Evolutionary conservation across 495 filamentous ascomycete genomes (phyloP), one percentile per base, ranked within the genome.

Genomic region (Tetracladium setigerum): DNA sequence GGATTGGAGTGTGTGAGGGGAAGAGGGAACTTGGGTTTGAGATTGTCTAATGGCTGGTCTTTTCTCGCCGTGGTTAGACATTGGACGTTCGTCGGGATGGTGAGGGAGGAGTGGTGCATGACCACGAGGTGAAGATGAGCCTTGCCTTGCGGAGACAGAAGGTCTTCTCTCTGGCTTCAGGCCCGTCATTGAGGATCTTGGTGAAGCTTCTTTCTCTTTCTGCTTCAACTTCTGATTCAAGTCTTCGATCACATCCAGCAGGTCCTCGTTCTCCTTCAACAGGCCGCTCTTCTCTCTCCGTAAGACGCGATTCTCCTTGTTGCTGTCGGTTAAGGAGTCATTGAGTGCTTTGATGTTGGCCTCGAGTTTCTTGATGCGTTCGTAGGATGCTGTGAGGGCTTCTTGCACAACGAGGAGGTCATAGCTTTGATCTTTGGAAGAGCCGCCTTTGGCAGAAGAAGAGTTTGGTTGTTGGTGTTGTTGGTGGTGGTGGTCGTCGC

Each of bases 311-410:
- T 56, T 56, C 40, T 78, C 76, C 65, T 76, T 68, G 46, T 74
- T 69, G 40, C 76, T 72, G 69, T 53, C 30, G 8, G 30, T 14
- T 4, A 46, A 27, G 30, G 37, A 46, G 38, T 35, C 39, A 35
- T 53, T 59, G 16, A 65, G 50, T 40, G 44, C 35, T 14, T 15
- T 22, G 9, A 38, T 53, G 17, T 10, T 11, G 5, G 9, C 38
- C 39, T 38, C 35, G 5, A 48, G 39, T 18, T 38, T 33, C 15
- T 34, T 19, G 38, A 46, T 44, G 54, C 64, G 59, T 61, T 73
- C 71, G 67, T 55, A 68, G 60, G 47, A 80, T 69, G 18, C 74
- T 69, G 49, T 73, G 63, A 36, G 77, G 69, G 22, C 51, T 30
- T 58, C 55, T 47, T 56, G 39, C 0, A 53, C 17, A 1, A 50